These are phyloP conservation scores for Francoa sonchifolia DNA, from an alignment of 441 rosid species.

Conservation along the genomic window DNA sequence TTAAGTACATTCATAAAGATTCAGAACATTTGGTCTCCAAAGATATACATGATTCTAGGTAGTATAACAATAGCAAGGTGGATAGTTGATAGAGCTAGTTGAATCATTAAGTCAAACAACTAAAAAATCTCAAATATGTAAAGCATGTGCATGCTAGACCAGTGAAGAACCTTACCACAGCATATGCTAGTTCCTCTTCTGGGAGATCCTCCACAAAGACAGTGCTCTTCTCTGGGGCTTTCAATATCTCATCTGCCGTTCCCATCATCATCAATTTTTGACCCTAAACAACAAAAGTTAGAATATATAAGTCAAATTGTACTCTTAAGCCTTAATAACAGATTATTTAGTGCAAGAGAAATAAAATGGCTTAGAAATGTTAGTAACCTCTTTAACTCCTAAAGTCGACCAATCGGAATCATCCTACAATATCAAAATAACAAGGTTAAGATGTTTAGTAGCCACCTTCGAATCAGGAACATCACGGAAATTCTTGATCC, in stretches of 20 bases:
- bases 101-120: too few relatives aligned
- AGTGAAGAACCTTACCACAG: constrained; percentile 32
- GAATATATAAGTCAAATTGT: not conserved
- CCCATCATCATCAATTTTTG: constrained; percentile 99
- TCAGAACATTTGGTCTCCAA: too few relatives aligned
- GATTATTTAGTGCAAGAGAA: not conserved
- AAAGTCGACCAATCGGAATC: constrained; percentile 86
- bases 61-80: too few relatives aligned
- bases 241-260: constrained; percentile 88
- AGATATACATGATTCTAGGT: too few relatives aligned
- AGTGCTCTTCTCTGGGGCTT: constrained; percentile 86
- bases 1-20: too few relatives aligned
- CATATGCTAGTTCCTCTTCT: constrained; percentile 69
- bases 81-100: too few relatives aligned
- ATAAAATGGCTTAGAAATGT: not conserved
- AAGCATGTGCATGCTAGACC: constrained; percentile 3
- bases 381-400: constrained; percentile 66
- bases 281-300: constrained; percentile 38
- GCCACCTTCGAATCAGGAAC: not conserved
- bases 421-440: constrained; percentile 40
- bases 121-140: too few relatives aligned
- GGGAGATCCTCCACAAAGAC: constrained; percentile 92
- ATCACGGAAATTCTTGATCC: not conserved
- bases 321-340: not conserved
- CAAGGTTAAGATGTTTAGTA: constrained; percentile 1